phyloP scores from a whole-genome alignment of 768 basidiomycete genomes.

The Nevesoporus exiguus region DNA sequence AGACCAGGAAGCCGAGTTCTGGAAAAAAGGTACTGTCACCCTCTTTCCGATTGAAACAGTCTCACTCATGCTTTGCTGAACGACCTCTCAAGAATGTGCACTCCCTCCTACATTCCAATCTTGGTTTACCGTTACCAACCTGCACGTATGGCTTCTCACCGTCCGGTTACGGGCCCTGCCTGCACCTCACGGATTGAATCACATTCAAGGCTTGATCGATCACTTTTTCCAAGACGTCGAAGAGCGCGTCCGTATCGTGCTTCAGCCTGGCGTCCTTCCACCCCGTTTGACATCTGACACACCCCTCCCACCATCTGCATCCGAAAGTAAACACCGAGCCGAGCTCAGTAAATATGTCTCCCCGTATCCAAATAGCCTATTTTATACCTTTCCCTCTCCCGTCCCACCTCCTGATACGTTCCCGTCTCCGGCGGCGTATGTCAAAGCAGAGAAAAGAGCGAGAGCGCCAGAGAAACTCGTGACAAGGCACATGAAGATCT shows the following conservation, averaged over 20 bases:
- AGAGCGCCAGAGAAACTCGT: constrained; percentile 77
- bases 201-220: constrained; percentile 82
- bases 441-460: constrained; percentile 31
- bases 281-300: constrained; percentile 20
- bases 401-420: constrained; percentile 25
- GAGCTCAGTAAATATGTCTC: constrained; percentile 23
- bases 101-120: constrained; percentile 94
- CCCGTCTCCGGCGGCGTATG: constrained; percentile 26
- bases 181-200: constrained; percentile 55
- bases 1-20: constrained; percentile 59
- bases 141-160: constrained; percentile 89
- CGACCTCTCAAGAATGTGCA: constrained; percentile 55
- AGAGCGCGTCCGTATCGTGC: constrained; percentile 78
- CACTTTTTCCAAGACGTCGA: constrained; percentile 96
- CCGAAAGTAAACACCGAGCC: constrained; percentile 13
- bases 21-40: constrained; percentile 56
- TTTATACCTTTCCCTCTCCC: constrained; percentile 29
- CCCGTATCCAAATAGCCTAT: constrained; percentile 20
- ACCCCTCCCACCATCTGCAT: constrained; percentile 1
- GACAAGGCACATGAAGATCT: constrained; percentile 83
- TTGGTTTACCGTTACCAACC: constrained; percentile 91
- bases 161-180: constrained; percentile 86
- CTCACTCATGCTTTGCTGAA: constrained; percentile 1
- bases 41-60: neutral
- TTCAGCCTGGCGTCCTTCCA: constrained; percentile 50